Base-by-base conservation (phyloP, 768 basidiomycete species). In the Naganishia vishniacii region DNA sequence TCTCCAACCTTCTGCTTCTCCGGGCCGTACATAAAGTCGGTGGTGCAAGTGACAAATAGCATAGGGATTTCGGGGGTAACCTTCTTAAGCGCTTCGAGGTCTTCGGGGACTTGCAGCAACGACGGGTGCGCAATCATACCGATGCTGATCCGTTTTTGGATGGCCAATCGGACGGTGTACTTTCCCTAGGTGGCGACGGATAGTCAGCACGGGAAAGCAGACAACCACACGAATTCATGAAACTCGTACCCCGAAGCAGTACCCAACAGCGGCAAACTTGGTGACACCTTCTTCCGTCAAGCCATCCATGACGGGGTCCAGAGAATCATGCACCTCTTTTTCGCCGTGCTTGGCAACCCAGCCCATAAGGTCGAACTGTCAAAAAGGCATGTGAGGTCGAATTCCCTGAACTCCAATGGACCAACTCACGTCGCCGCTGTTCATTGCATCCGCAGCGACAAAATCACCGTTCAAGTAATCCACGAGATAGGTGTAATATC, bases 231-330 rank as follows among this genome's bases (percentile, higher is more conserved):
- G 12, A 31, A 31, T n/a, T n/a, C n/a, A 6, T 4, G 9, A 53
- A 3, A 7, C n/a, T 41, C 62, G 46, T n/a, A 68, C 72, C 7
- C 74, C 74, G 28, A 66, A 71, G 66, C 88, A 89, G 79, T 84
- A 88, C 3, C 86, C 86, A 4, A 82, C 81, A 0, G 84, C 83
- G 0, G 78, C 86, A 62, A 89, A 81, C 7, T 72, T 73, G 1
- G 79, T 83, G 23, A 88, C 78, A 1, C 87, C 88, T 65, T 82
- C 70, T 32, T 76, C 81, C 71, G 84, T 85, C 65, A 89, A 81
- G 0, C 79, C 82, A 4, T 72, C 74, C 32, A 87, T 79, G 46
- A 86, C 83, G 51, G 81, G 83, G 76, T 87, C 81, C 28, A 87
- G 67, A 3, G 69, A 13, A 1, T 84, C 83, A 13, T 83, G 82